A percentile compares a stretch with the other conserved stretches of the same genome.
Conservation (phyloP, 257 asterid species). For the Cinchona pubescens region DNA sequence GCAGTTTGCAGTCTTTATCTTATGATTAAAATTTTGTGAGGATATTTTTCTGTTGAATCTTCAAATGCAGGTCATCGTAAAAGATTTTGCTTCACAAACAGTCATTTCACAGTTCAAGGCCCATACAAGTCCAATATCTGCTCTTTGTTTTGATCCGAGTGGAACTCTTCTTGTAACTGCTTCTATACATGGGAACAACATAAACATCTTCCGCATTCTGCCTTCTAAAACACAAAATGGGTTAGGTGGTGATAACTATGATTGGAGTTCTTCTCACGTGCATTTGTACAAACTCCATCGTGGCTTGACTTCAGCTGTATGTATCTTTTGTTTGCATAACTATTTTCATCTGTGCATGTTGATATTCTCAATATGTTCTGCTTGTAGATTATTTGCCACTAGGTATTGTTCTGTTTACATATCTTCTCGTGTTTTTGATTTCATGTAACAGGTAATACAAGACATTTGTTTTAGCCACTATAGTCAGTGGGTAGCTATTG, state of each 20-base stretch:
- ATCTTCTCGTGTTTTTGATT: background rate
- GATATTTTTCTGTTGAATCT: constrained; percentile 11
- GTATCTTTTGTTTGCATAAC: constrained; percentile 23
- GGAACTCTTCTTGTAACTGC: constrained; percentile 56
- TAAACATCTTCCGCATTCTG: constrained; percentile 45
- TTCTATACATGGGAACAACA: constrained; percentile 46
- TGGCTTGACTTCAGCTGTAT: constrained; percentile 53
- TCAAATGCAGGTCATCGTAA: constrained; percentile 38
- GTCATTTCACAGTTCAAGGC: constrained; percentile 51
- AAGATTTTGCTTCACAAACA: constrained; percentile 38
- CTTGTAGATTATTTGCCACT: background rate
- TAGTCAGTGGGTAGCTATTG: constrained; percentile 50
- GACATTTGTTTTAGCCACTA: constrained; percentile 49
- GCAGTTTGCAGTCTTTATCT: background rate
- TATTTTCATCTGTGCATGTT: background rate
- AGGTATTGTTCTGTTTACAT: background rate
- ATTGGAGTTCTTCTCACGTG: constrained; percentile 45
- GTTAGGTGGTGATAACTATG: constrained; percentile 29
- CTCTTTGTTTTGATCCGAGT: constrained; percentile 50
- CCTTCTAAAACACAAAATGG: constrained; percentile 37
- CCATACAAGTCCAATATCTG: constrained; percentile 45
- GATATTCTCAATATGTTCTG: background rate
- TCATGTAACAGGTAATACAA: constrained; percentile 42
- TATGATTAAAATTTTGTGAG: background rate
- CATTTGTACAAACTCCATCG: constrained; percentile 51